These are phyloP conservation scores for Buxus sempervirens DNA, from an alignment of 164 flowering plant genomes.

Conservation along the genomic window DNA sequence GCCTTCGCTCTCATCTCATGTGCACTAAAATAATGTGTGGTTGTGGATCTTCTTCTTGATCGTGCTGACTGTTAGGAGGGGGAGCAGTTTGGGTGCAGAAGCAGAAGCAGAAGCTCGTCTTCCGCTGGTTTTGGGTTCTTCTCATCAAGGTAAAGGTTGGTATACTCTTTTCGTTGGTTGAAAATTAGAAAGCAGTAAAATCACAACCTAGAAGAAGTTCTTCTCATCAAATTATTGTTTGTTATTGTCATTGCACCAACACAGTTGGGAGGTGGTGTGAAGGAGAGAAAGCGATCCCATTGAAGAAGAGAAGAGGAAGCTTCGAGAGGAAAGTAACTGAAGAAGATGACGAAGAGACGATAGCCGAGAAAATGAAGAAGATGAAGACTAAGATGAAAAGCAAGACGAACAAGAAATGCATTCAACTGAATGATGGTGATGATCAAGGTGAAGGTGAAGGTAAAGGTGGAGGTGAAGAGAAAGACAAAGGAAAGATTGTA, in stretches of 20 bases:
- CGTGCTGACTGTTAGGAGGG: background rate
- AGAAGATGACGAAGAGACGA: slow-evolving; percentile 5
- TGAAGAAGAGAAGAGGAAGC: slow-evolving; percentile 43
- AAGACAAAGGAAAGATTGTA: background rate
- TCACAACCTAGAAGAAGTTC: slow-evolving; percentile 19
- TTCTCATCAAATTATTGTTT: background rate
- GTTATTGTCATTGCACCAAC: background rate
- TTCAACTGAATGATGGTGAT: background rate
- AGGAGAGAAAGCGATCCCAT: slow-evolving; percentile 32
- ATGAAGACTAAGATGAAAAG: slow-evolving; percentile 25
- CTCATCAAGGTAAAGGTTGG: background rate
- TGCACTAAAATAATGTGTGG: background rate
- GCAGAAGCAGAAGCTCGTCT: background rate
- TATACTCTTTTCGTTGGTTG: too few relatives aligned
- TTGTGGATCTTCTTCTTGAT: background rate
- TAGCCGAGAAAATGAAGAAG: slow-evolving; percentile 11
- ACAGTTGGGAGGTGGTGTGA: slow-evolving; percentile 27
- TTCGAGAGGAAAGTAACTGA: slow-evolving; percentile 17
- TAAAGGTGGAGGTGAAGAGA: slow-evolving; percentile 1
- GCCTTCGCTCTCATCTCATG: background rate
- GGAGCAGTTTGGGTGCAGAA: background rate
- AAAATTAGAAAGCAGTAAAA: background rate
- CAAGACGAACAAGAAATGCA: slow-evolving; percentile 31
- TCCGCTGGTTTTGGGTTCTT: background rate
- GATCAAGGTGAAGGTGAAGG: slow-evolving; percentile 4